Evolutionary conservation across 2,329 filamentous ascomycete genomes (phyloP), one percentile per base, ranked within the genome.

Genomic region (Sphaerulina musiva): DNA sequence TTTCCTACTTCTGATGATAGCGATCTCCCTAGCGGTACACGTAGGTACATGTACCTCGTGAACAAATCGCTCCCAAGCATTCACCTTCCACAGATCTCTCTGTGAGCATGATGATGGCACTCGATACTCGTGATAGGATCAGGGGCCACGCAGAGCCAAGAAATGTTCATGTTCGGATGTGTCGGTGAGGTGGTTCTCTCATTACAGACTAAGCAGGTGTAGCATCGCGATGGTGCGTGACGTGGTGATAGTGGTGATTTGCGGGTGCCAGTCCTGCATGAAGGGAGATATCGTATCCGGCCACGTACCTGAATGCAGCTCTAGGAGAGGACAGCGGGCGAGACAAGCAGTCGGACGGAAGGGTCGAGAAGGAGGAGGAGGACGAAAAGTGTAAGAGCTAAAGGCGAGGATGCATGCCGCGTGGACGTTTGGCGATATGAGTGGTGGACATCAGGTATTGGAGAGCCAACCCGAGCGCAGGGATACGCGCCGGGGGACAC

Each of bases 401-500:
- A 52, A 48, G 14, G 29, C 23, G 48, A 38, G 40, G 26, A 36
- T 31, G 45, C 17, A 32, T 39, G 20, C 31, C 41, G 48, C 41
- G 32, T 45, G 38, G 34, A 11, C 17, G 29, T 54, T 29, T 10
- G 23, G 51, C 38, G 32, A 48, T 58, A 34, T 49, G 42, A 46
- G 29, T 36, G 45, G 44, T 23, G 9, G 42, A 39, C 31, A 49
- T 55, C 48, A 49, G 48, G 50, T 52, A 50, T 12, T n/a, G 6
- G 12, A 42, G 41, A 45, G 38, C 54, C 48, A 56, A 56, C 46
- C 54, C 54, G 45, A 53, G 43, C 14, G 31, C 12, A 46, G 44
- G 44, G 29, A 47, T 56, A 56, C 48, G 48, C 53, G 53, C 53
- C 46, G 26, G 26, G 26, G 23, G 26, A 32, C 39, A 47, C 40